These are phyloP conservation scores for Fusarium sp. DNA, from an alignment of 2,329 filamentous ascomycete genomes.

Conservation along the genomic window DNA sequence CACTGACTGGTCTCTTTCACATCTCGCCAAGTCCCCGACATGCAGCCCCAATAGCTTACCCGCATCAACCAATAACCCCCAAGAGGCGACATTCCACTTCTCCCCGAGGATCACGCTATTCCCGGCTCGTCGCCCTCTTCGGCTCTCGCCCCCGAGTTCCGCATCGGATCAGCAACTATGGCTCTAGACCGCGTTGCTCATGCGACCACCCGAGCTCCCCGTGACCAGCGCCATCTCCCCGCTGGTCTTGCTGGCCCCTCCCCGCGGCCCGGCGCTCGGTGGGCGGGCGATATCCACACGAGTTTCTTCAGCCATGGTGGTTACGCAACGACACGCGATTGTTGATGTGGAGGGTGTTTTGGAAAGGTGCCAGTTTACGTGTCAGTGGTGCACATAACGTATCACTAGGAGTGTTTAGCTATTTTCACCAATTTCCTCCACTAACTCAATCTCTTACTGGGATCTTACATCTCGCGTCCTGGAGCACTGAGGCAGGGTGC, in stretches of 20 bases:
- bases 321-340: not conserved
- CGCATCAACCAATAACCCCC: not conserved
- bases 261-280: not conserved
- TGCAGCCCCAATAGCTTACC: not conserved
- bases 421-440: not conserved
- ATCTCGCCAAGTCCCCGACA: conserved; percentile 20
- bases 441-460: not conserved
- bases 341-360: not conserved
- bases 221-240: conserved; percentile 27
- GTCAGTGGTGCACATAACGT: not conserved
- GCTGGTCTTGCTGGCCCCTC: not conserved
- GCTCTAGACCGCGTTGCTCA: conserved; percentile 1
- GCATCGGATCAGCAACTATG: conserved; percentile 16
- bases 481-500: not conserved
- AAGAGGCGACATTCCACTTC: not conserved
- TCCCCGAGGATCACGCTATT: conserved; percentile 6
- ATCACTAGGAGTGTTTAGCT: not conserved
- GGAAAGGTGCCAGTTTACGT: not conserved
- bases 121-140: conserved; percentile 21
- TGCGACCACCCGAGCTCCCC: conserved; percentile 32
- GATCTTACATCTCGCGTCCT: not conserved
- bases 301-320: not conserved
- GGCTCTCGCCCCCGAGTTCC: conserved; percentile 32
- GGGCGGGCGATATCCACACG: not conserved
- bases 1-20: not conserved